A percentile compares a stretch with the other conserved stretches of the same genome.
phyloP scores from a whole-genome alignment of 192 early-diverging fungal genomes.

The Physocladia obscura region DNA sequence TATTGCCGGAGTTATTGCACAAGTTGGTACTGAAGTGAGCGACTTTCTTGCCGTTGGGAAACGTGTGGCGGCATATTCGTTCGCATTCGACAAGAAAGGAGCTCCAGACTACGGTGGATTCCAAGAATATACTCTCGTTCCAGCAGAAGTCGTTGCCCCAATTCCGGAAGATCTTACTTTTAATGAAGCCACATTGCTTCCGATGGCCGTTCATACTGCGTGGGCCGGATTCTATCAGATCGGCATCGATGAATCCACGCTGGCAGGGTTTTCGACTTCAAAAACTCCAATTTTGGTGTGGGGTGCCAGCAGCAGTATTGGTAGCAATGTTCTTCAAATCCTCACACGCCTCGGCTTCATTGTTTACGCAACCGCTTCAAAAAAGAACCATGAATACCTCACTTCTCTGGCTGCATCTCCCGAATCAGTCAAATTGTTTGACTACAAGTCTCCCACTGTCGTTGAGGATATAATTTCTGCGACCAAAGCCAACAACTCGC shows the following conservation, averaged over 20 bases:
- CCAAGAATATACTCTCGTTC: neutral
- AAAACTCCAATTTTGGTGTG: conserved; percentile 28
- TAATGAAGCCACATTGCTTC: neutral
- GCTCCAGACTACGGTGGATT: neutral
- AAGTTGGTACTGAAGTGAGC: neutral
- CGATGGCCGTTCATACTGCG: neutral
- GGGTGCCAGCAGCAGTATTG: conserved; percentile 28
- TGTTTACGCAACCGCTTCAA: conserved; percentile 32
- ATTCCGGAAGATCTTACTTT: neutral
- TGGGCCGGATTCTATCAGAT: conserved; percentile 11
- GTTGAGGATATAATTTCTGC: neutral
- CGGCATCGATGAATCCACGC: neutral
- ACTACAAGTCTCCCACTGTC: conserved; percentile 3
- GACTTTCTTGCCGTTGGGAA: neutral
- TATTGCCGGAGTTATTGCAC: neutral
- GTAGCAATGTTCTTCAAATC: conserved; percentile 40
- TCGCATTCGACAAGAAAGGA: neutral
- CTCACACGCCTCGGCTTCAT: conserved; percentile 19
- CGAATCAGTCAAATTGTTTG: neutral
- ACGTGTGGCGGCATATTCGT: neutral
- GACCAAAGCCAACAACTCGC: neutral
- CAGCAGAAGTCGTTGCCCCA: neutral
- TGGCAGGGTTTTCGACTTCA: conserved; percentile 29
- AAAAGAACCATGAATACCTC: neutral
- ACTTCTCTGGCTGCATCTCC: neutral